A percentile compares a stretch with the other conserved stretches of the same genome.
phyloP scores from a whole-genome alignment of 208 protist species.

The Phytomonas serpens region DNA sequence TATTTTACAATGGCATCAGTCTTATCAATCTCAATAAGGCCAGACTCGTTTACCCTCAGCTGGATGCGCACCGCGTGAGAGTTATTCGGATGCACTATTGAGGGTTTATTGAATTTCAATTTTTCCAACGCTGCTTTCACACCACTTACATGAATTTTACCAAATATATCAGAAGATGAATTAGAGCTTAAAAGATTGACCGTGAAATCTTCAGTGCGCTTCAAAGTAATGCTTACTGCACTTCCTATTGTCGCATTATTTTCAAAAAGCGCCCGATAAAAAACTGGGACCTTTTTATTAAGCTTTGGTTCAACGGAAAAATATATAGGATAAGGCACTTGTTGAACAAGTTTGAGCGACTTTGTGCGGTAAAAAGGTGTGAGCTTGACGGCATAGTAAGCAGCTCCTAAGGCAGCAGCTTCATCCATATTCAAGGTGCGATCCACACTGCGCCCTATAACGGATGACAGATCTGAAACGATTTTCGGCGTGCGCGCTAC shows the following conservation, averaged over 20 bases:
- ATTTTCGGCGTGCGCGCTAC: conserved; percentile 77
- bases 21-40: conserved; percentile 57
- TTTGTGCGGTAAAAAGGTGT: conserved; percentile 70
- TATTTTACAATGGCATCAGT: conserved; percentile 52
- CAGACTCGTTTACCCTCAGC: conserved; percentile 53
- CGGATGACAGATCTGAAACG: conserved; percentile 49
- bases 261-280: conserved; percentile 13
- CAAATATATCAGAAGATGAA: conserved; percentile 18
- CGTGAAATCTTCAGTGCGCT: conserved; percentile 68
- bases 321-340: conserved; percentile 36
- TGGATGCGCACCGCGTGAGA: conserved; percentile 77
- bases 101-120: conserved; percentile 27
- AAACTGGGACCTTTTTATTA: conserved; percentile 17
- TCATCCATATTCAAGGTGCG: conserved; percentile 90
- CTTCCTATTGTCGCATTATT: conserved; percentile 30
- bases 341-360: conserved; percentile 59
- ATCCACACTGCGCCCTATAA: conserved; percentile 52
- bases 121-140: conserved; percentile 41
- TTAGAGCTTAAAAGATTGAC: conserved; percentile 31
- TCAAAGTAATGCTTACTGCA: conserved; percentile 53
- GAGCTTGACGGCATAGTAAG: conserved; percentile 75
- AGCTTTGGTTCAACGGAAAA: conserved; percentile 38
- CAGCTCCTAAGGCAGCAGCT: conserved; percentile 77
- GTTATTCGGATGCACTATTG: conserved; percentile 57
- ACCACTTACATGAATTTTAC: conserved; percentile 27